Evolutionary conservation across 2,329 filamentous ascomycete species (phyloP).

Genomic region (Falciphora oryzae): DNA sequence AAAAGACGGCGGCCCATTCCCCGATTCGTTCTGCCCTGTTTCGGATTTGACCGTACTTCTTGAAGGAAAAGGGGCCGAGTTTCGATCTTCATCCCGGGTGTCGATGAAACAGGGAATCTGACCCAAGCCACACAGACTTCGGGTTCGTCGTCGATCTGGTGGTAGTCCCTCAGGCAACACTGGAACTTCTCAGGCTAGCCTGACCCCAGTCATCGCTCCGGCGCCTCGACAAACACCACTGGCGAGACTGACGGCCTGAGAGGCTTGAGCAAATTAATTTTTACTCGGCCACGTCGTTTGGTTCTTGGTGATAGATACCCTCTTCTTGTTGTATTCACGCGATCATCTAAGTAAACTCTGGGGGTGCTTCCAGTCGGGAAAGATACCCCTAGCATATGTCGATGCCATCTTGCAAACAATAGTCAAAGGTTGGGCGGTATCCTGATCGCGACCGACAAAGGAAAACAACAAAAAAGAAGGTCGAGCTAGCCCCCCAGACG

Average conservation of each 20-base stretch:
- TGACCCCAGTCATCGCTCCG: not conserved
- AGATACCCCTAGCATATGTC: constrained; percentile 17
- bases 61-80: not conserved
- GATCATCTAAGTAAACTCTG: constrained; percentile 16
- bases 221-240: not conserved
- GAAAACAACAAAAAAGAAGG: constrained; percentile 6
- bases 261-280: constrained; percentile 2
- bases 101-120: not conserved
- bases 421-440: not conserved
- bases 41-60: not conserved
- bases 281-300: not conserved
- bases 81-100: not conserved
- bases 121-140: not conserved
- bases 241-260: not conserved
- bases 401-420: constrained; percentile 11
- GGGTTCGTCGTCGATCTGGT: not conserved
- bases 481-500: constrained; percentile 8
- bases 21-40: not conserved
- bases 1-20: not conserved
- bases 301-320: not conserved
- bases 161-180: not conserved
- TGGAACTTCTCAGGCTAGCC: not conserved
- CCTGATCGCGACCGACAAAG: not conserved
- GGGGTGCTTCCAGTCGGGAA: constrained; percentile 15
- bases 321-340: not conserved